These are phyloP conservation scores for Neopestalotiopsis sp. DNA, from an alignment of 2,329 filamentous ascomycete genomes.

Conservation along the genomic window DNA sequence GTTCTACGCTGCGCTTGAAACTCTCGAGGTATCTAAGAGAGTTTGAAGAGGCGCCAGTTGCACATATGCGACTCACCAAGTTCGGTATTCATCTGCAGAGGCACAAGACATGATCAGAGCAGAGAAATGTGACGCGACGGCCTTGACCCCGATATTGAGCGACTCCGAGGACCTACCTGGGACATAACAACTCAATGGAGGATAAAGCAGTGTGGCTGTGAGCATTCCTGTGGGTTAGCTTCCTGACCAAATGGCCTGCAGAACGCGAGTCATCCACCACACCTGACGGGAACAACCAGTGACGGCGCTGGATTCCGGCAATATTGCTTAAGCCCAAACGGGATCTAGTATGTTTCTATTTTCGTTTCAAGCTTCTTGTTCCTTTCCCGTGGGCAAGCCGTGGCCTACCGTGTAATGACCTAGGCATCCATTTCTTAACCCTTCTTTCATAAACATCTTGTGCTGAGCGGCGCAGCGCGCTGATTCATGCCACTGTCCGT, in stretches of 20 bases:
- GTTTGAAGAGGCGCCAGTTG: background rate
- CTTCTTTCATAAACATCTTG: background rate
- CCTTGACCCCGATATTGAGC: too few species aligned
- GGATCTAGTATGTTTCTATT: constrained; percentile 13
- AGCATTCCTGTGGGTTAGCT: constrained; percentile 4
- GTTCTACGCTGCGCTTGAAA: background rate
- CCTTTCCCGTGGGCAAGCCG: background rate
- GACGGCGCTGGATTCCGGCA: background rate
- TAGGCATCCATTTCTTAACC: background rate
- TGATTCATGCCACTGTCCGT: constrained; percentile 6
- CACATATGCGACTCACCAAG: background rate
- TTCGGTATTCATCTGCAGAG: background rate
- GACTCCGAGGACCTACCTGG: background rate
- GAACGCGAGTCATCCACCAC: constrained; percentile 9
- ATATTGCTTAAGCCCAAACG: background rate
- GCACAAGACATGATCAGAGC: background rate
- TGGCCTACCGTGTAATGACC: background rate
- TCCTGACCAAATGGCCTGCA: background rate
- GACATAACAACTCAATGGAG: background rate
- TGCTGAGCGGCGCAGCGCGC: background rate
- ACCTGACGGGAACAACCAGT: constrained; percentile 3
- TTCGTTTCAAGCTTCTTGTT: constrained; percentile 15
- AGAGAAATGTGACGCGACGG: background rate
- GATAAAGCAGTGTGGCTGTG: constrained; percentile 12
- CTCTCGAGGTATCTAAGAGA: background rate